Evolutionary conservation across 2,329 filamentous ascomycete species (phyloP).

Genomic region (Orbilia quercus): DNA sequence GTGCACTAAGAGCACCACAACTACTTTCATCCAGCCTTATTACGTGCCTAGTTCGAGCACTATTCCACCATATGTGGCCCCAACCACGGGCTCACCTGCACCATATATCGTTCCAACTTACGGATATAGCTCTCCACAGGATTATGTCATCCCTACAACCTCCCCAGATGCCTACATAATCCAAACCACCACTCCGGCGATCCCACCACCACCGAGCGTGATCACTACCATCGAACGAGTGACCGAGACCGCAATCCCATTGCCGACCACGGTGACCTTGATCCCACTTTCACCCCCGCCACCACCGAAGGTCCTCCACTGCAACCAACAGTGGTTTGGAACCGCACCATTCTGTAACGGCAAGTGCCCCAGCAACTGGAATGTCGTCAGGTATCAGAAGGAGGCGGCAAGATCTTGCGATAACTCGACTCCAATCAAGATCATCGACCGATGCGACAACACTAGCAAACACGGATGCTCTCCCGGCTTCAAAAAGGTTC

Average conservation of each 20-base stretch:
- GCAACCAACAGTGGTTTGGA: conserved; percentile 32
- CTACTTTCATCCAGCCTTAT: conserved; percentile 17
- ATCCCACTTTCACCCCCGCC: conserved; percentile 32
- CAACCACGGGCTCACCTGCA: conserved; percentile 2
- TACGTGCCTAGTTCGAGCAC: conserved; percentile 2
- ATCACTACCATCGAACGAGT: conserved; percentile 11
- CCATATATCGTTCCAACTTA: conserved; percentile 4
- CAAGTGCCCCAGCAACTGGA: conserved; percentile 33
- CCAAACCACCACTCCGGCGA: conserved; percentile 7
- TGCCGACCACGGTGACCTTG: conserved; percentile 29
- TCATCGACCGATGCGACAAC: conserved; percentile 39
- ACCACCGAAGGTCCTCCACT: conserved; percentile 23
- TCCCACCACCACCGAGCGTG: conserved; percentile 6
- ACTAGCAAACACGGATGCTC: conserved; percentile 32
- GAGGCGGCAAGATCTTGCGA: conserved; percentile 25
- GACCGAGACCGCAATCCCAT: conserved; percentile 8
- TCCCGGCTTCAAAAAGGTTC: conserved; percentile 32
- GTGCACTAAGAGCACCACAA: conserved; percentile 3
- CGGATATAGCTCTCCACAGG: neutral
- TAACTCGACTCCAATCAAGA: conserved; percentile 28
- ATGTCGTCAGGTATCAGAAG: conserved; percentile 34
- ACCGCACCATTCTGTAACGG: conserved; percentile 44
- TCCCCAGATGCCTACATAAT: conserved; percentile 1
- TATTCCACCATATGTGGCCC: neutral
- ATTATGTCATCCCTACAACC: conserved; percentile 1